Evolutionary conservation across 129 eudicot species (phyloP).

Genomic region (Arctium lappa): DNA sequence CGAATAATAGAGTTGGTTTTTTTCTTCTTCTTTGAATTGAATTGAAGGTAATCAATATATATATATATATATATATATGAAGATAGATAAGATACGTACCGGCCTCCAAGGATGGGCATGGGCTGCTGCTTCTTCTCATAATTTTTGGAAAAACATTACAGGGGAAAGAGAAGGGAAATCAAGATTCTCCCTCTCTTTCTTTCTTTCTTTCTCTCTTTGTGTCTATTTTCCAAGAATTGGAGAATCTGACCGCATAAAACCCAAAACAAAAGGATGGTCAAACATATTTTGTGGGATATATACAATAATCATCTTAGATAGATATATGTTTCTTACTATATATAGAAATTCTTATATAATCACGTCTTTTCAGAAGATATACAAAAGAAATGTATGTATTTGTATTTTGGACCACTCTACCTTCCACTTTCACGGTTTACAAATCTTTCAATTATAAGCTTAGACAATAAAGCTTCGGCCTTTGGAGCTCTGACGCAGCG

Average conservation of each 20-base stretch:
- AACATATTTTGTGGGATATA: neutral
- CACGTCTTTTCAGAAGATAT: neutral
- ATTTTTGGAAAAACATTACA: neutral
- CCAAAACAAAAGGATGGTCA: conserved; percentile 10
- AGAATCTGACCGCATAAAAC: conserved; percentile 19
- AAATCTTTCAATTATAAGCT: neutral
- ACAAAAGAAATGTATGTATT: too few species aligned
- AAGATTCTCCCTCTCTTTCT: neutral
- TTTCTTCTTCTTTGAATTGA: neutral
- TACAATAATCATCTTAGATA: neutral
- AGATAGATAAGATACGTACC: neutral
- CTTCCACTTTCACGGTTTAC: neutral
- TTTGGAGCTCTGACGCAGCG: too few species aligned
- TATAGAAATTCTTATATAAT: neutral
- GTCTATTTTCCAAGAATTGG: neutral
- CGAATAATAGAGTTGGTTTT: too few species aligned
- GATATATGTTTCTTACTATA: neutral
- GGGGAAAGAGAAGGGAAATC: conserved; percentile 23
- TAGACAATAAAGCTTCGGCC: neutral
- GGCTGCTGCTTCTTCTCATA: neutral
- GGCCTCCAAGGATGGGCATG: neutral
- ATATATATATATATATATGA: neutral
- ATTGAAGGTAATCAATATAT: neutral
- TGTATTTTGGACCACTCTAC: too few species aligned
- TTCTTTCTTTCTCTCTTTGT: neutral